Conservation (phyloP, 352 stramenopile species). For the Phytophthora constricta region DNA sequence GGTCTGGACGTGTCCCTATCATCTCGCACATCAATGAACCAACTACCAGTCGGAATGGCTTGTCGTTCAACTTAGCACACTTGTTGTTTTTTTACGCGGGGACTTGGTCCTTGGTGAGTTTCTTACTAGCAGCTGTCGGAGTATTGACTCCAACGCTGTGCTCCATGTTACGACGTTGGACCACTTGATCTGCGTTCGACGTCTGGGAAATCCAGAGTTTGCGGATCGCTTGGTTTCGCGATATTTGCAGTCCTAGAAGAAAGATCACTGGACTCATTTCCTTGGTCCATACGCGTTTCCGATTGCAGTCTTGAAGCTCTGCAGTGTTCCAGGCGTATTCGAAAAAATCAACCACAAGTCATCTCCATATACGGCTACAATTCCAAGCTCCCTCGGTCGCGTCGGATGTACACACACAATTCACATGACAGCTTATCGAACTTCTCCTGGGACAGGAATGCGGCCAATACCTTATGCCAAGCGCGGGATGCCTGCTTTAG, state of each 20-base stretch:
- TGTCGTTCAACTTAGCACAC: neutral
- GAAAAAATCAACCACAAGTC: too few species aligned
- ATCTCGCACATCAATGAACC: constrained; percentile 28
- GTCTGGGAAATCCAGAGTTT: constrained; percentile 24
- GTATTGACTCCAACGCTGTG: neutral
- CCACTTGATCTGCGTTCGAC: neutral
- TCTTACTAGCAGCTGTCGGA: neutral
- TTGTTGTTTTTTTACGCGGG: constrained; percentile 3
- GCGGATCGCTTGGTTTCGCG: neutral
- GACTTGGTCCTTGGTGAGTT: constrained; percentile 3
- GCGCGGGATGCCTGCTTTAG: constrained; percentile 10
- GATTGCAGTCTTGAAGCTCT: constrained; percentile 9
- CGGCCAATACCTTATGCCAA: neutral
- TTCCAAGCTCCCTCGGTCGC: too few species aligned
- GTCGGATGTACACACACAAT: neutral
- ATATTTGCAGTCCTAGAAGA: constrained; percentile 13
- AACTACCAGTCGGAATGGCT: constrained; percentile 21
- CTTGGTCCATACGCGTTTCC: constrained; percentile 3
- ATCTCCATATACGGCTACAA: neutral
- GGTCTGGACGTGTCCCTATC: constrained; percentile 22
- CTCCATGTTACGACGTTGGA: constrained; percentile 23
- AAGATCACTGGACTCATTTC: constrained; percentile 11
- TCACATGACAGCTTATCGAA: neutral
- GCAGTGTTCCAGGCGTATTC: too few species aligned
- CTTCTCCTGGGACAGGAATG: neutral